Base-by-base conservation (phyloP, 192 early-diverging fungal species). In the Coemansia sp. region DNA sequence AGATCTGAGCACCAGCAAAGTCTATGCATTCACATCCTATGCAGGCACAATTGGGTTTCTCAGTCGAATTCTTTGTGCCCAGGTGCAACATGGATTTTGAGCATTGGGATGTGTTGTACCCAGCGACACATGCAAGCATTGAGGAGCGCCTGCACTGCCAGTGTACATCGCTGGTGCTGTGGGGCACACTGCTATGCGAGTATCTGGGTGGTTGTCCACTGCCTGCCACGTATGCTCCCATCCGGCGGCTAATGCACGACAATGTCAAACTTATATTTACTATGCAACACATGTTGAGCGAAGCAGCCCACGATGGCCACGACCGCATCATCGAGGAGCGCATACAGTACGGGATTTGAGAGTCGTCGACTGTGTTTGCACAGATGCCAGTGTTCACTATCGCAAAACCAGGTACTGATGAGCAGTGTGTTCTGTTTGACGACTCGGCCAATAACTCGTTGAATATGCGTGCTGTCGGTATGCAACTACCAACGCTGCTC, bases 171-270 rank as follows among this genome's bases (percentile, higher is more conserved):
- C 39, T 3, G 1, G 8, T 3, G 4, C 8, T 41, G 39, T 3
- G 39, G 1, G 39, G 39, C 12, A 1, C 39, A 1, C 12, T 61
- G 56, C 1, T 63, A 3, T 24, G 49, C n/a, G 67, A 69, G 10
- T 69, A 69, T 24, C 67, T 61, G 0, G 41, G 67, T 15, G 65
- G 65, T 2, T 73, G 65, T 56, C 71, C 71, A 1, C 71, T 61
- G 0, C 71, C 71, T 0, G 65, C 65, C 1, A 51, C 54, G 5
- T 25, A 62, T 11, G 32, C 22, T 1, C 71, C 71, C 12, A 63
- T 73, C 12, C 21, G n/a, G 2, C 71, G 57, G 3, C 65, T 65
- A 3, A 65, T 73, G 48, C 48, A 38, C 1, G 22, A 25, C 0
- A 53, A 59, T 0, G 60, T 65, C 0, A 25, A 47, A 12, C 37